These are phyloP conservation scores for Leccinum fibrillosum DNA, from an alignment of 768 basidiomycete species.

Conservation along the genomic window DNA sequence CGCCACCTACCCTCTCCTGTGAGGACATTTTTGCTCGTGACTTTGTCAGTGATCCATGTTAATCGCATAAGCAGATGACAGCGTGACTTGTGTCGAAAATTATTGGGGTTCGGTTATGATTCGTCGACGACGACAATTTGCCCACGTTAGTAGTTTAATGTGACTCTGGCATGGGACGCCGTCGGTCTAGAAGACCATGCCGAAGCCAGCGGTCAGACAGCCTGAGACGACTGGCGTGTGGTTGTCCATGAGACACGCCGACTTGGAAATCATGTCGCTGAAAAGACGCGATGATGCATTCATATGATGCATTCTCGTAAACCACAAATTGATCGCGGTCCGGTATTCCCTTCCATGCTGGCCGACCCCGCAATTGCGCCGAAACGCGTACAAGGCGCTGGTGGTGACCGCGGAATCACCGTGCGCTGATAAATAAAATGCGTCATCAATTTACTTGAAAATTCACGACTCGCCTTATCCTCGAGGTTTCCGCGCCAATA, in stretches of 20 bases:
- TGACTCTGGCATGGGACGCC: neutral
- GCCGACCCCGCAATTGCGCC: neutral
- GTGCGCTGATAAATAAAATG: neutral
- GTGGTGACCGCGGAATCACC: neutral
- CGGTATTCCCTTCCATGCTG: neutral
- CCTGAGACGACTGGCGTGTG: neutral
- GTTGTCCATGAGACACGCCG: neutral
- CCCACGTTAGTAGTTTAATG: neutral
- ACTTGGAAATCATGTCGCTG: neutral
- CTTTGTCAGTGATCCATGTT: neutral
- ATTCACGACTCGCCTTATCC: constrained; percentile 16
- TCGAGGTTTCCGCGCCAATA: constrained; percentile 5
- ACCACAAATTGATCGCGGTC: neutral
- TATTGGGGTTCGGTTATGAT: neutral
- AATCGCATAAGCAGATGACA: neutral
- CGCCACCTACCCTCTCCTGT: neutral
- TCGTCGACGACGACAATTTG: neutral
- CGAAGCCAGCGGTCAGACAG: neutral
- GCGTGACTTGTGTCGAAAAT: constrained; percentile 1
- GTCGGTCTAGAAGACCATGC: neutral
- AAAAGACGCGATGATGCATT: neutral
- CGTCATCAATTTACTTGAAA: neutral
- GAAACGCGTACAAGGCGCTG: neutral
- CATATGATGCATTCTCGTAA: neutral
- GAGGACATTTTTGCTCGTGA: neutral